These are phyloP conservation scores for Avena eriantha DNA, from an alignment of 176 grass and related monocot genomes.

Conservation along the genomic window DNA sequence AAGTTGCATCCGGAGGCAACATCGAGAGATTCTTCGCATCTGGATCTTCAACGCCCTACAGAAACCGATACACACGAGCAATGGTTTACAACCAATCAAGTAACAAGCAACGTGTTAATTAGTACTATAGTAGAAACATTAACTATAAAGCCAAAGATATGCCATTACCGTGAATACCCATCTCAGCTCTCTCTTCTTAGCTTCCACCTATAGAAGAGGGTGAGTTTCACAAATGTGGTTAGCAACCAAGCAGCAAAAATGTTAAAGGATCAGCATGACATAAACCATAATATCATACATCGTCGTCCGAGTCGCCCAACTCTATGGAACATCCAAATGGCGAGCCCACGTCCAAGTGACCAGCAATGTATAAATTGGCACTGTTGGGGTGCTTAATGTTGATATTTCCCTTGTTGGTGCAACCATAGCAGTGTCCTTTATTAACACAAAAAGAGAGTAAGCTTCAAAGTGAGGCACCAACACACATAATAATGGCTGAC, in stretches of 20 bases:
- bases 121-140: background rate
- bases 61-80: background rate
- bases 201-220: background rate
- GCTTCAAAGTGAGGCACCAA: background rate
- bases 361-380: background rate
- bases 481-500: background rate
- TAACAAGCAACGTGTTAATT: background rate
- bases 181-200: background rate
- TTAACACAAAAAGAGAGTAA: background rate
- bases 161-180: background rate
- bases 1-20: background rate
- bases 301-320: background rate
- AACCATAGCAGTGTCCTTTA: background rate
- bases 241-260: background rate
- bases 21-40: background rate
- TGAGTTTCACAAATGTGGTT: background rate
- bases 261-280: background rate
- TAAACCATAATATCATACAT: background rate
- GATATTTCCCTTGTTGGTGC: slow-evolving; percentile 7
- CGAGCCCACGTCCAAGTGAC: background rate
- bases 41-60: background rate
- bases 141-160: background rate
- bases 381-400: slow-evolving; percentile 13
- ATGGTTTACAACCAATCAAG: background rate
- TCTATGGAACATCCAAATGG: background rate